Conservation (phyloP, 2,329 filamentous ascomycete genomes). For the Camillea tinctor region DNA sequence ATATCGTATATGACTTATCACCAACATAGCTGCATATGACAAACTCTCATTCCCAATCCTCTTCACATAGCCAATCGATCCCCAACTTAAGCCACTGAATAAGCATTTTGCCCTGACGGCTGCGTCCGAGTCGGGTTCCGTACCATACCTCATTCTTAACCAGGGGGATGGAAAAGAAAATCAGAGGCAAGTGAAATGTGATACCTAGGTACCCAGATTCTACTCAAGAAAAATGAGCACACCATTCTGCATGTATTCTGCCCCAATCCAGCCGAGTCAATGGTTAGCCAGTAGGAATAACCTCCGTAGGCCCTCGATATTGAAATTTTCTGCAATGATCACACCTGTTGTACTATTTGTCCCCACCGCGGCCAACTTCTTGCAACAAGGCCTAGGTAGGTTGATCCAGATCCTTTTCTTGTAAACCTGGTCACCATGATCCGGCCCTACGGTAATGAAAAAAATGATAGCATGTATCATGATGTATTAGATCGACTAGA, state of each 20-base stretch:
- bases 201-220: neutral
- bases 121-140: neutral
- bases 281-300: neutral
- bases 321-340: neutral
- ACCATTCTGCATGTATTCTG: neutral
- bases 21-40: neutral
- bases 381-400: neutral
- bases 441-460: slow-evolving; percentile 2
- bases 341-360: neutral
- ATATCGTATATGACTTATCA: neutral
- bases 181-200: neutral
- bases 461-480: slow-evolving; percentile 4
- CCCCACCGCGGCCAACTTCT: no score
- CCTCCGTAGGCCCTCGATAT: neutral
- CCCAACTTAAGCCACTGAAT: neutral
- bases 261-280: neutral
- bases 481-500: slow-evolving; percentile 6
- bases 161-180: neutral
- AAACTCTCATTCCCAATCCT: neutral
- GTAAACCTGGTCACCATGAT: neutral
- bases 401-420: neutral
- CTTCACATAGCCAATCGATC: neutral
- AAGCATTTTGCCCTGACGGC: neutral
- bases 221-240: neutral
- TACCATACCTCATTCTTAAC: neutral